Base-by-base conservation (phyloP, 352 stramenopile genomes). In the Pythium dissimile region DNA sequence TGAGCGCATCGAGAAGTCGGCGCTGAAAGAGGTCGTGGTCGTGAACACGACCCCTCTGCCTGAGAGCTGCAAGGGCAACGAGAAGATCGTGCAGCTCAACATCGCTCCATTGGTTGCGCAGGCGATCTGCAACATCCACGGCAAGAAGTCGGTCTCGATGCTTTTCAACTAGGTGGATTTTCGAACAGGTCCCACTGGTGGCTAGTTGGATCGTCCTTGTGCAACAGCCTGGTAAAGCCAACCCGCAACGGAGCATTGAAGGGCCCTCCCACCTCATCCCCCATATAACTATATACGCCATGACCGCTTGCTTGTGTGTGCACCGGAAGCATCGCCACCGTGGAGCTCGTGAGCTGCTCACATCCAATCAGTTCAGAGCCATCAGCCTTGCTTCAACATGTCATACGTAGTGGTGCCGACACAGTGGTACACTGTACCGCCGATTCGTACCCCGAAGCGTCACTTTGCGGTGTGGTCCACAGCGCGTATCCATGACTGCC, bases 51-150 rank as follows among this genome's bases (percentile, higher is more conserved):
- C 85, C 54, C 87, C 87, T 24, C 63, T 96, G 59, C 78, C 81
- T 3, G 78, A 84, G 61, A 91, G 78, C 67, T 91, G 93, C 62
- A 72, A 93, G 64, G 92, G 88, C 46, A 99, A 98, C 76, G 90
- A 98, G 34, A 99, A 99, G 79, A 97, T 99, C 39, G 96, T 97
- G 47, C 93, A 98, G 67, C 81, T 99, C 18, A 97, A 97, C 65
- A 98, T 99, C 24, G 97, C 95, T 24, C 97, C 96, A 42, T 80
- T 99, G 2, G 74, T 99, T 28, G 97, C 97, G 15, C 93, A 99
- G 67, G 96, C 97, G n/a, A 99, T 99, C 69, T 97, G 97, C 77
- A 99, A 99, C 77, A 99, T 99, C 73, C 97, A 99, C 82, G 89
- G 96, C 70, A 99, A 99, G 78, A 98, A 99, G 80, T 99, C 94